A percentile compares a stretch with the other conserved stretches of the same genome.
phyloP scores from a whole-genome alignment of 176 grass and related monocot genomes.

The Zoysia pacifica region DNA sequence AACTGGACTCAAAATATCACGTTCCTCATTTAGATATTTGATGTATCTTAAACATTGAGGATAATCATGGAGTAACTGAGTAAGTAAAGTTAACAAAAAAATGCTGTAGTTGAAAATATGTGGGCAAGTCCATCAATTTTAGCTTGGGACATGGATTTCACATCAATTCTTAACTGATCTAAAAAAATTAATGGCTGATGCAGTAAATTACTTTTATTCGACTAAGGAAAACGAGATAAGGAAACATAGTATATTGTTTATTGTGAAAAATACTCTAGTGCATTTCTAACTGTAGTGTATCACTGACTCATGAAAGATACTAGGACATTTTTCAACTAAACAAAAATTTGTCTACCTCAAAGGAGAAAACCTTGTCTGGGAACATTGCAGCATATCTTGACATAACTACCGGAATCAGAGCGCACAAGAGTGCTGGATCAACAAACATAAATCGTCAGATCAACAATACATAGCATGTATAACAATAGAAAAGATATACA shows the following conservation, averaged over 20 bases:
- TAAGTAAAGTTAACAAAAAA: not conserved
- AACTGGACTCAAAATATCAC: not conserved
- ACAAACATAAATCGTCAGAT: constrained; percentile 42
- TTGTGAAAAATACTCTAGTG: not conserved
- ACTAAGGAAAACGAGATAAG: not conserved
- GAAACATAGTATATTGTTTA: constrained; percentile 8
- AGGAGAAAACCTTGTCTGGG: constrained; percentile 90
- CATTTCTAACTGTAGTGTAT: constrained; percentile 5
- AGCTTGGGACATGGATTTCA: not conserved
- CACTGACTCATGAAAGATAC: not conserved
- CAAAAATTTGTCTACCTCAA: constrained; percentile 57
- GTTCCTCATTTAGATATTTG: not conserved
- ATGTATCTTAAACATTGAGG: not conserved
- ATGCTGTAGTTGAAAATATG: not conserved
- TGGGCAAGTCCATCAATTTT: constrained; percentile 16
- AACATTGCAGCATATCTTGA: constrained; percentile 91
- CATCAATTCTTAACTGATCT: not conserved
- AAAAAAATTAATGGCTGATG: not conserved
- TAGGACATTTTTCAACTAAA: not conserved
- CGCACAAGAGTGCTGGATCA: constrained; percentile 83
- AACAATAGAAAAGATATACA: constrained; percentile 32
- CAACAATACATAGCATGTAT: constrained; percentile 17
- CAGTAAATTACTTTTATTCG: not conserved
- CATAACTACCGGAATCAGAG: constrained; percentile 89
- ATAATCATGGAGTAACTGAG: not conserved